These are phyloP conservation scores for Trichosporon coremiiforme DNA, from an alignment of 1,284 basidiomycete species.

Conservation along the genomic window DNA sequence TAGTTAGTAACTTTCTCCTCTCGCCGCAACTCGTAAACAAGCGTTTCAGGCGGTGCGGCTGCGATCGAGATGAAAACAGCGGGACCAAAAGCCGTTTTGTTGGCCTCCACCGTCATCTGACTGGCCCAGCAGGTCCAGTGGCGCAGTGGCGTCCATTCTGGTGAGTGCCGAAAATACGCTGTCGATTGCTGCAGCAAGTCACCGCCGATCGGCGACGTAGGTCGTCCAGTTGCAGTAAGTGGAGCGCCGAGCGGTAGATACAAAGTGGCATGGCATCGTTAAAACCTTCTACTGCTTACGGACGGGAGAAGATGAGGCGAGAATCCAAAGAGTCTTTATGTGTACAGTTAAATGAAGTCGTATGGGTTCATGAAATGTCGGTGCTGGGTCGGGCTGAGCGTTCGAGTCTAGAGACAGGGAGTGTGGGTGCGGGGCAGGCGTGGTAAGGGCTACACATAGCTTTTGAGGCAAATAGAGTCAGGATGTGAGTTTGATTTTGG, in stretches of 20 bases:
- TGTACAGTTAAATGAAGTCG: background rate
- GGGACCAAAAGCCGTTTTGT: slow-evolving; percentile 8
- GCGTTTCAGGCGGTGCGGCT: slow-evolving; percentile 8
- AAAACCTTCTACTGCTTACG: background rate
- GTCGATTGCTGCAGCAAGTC: background rate
- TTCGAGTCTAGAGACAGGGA: slow-evolving; percentile 2
- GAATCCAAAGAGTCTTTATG: slow-evolving; percentile 6
- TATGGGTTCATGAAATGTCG: slow-evolving; percentile 3
- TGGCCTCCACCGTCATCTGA: background rate
- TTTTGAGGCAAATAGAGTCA: background rate
- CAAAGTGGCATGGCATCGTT: slow-evolving; percentile 3
- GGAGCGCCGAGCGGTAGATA: background rate
- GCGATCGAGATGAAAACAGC: slow-evolving; percentile 18
- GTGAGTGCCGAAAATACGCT: background rate
- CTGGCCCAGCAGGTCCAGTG: background rate
- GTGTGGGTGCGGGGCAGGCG: background rate
- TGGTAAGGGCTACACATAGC: slow-evolving; percentile 1
- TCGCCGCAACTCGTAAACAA: slow-evolving; percentile 15
- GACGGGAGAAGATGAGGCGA: background rate
- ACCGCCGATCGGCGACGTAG: slow-evolving; percentile 3
- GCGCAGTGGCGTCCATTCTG: slow-evolving; percentile 6
- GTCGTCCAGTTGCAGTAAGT: background rate
- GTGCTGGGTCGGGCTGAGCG: background rate
- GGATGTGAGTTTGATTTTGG: slow-evolving; percentile 4
- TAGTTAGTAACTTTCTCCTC: slow-evolving; percentile 1